Evolutionary conservation across 371 early-diverging fungal species (phyloP).

Genomic region (Batrachochytrium dendrobatidis): DNA sequence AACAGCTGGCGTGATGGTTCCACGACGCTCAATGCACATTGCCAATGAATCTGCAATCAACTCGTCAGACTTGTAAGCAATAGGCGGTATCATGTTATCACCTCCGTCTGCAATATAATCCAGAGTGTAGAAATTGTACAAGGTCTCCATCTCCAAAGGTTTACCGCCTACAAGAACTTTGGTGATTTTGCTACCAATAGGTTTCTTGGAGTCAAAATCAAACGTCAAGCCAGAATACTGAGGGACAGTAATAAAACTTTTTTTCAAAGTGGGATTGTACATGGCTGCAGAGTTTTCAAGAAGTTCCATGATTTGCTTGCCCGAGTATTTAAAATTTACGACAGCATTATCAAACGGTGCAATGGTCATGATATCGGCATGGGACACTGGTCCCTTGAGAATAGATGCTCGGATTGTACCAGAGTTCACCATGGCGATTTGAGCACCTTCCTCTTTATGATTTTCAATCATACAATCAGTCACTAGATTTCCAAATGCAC

Average conservation of each 20-base stretch:
- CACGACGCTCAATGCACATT: slow-evolving; percentile 23
- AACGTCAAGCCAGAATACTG: slow-evolving; percentile 19
- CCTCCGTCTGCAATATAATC: slow-evolving; percentile 55
- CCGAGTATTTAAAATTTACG: slow-evolving; percentile 37
- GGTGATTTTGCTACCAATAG: slow-evolving; percentile 11
- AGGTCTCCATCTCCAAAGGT: slow-evolving; percentile 21
- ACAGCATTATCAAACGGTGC: slow-evolving; percentile 54
- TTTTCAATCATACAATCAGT: slow-evolving; percentile 46
- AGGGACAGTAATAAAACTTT: slow-evolving; percentile 31
- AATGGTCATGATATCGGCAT: slow-evolving; percentile 42
- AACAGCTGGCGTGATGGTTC: slow-evolving; percentile 5
- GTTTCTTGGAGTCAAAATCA: slow-evolving; percentile 7
- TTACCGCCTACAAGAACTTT: slow-evolving; percentile 10
- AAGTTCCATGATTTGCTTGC: slow-evolving; percentile 26
- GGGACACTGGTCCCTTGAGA: slow-evolving; percentile 42
- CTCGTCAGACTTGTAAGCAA: slow-evolving; percentile 8
- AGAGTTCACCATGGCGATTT: slow-evolving; percentile 44
- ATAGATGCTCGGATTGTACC: slow-evolving; percentile 54
- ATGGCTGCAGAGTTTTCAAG: slow-evolving; percentile 32
- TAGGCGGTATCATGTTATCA: slow-evolving; percentile 42
- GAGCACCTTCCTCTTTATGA: slow-evolving; percentile 4
- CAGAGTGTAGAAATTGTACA: slow-evolving; percentile 43
- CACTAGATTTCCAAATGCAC: slow-evolving; percentile 47
- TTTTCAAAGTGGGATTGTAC: slow-evolving; percentile 16
- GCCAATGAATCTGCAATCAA: slow-evolving; percentile 29